A percentile compares a stretch with the other conserved stretches of the same genome.
Evolutionary conservation across 2,329 filamentous ascomycete species (phyloP).

Genomic region (Pseudopyrenochaeta lycopersici): DNA sequence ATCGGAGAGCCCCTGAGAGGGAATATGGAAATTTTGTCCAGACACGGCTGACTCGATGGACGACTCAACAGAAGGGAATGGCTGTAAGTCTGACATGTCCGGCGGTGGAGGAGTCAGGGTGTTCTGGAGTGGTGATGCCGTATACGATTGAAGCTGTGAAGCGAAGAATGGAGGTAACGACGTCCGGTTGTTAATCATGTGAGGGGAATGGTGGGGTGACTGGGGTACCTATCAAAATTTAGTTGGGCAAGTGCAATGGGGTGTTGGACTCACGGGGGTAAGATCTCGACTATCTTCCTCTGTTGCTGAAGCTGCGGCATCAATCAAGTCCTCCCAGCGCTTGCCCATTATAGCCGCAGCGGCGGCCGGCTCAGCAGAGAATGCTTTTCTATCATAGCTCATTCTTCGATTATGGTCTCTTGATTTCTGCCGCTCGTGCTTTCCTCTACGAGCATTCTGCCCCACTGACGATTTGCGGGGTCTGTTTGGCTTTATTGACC

Average conservation of each 20-base stretch:
- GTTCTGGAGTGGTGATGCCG: constrained; percentile 90
- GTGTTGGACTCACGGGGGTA: constrained; percentile 74
- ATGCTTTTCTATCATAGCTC: constrained; percentile 80
- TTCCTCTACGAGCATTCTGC: constrained; percentile 76
- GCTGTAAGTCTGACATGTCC: constrained; percentile 63
- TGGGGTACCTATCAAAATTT: constrained; percentile 52
- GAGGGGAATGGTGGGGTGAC: constrained; percentile 62
- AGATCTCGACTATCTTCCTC: constrained; percentile 90
- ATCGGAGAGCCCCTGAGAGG: constrained; percentile 61
- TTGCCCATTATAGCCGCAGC: constrained; percentile 79
- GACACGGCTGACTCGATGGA: constrained; percentile 76
- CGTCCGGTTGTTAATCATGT: constrained; percentile 60
- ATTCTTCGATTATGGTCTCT: constrained; percentile 77
- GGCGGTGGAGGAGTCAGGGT: constrained; percentile 81
- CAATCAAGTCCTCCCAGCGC: constrained; percentile 95
- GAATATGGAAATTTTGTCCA: constrained; percentile 70
- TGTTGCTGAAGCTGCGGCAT: constrained; percentile 90
- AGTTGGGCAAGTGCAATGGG: constrained; percentile 13
- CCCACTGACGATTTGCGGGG: constrained; percentile 87
- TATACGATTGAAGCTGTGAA: constrained; percentile 71
- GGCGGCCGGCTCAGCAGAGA: constrained; percentile 83
- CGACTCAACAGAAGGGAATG: constrained; percentile 90
- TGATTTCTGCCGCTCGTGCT: constrained; percentile 83
- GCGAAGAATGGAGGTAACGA: constrained; percentile 68
- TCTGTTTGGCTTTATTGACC: constrained; percentile 73